A percentile compares a stretch with the other conserved stretches of the same genome.
These are phyloP conservation scores for Diacronema lutheri DNA, from an alignment of 78 protist species.

Conservation along the genomic window DNA sequence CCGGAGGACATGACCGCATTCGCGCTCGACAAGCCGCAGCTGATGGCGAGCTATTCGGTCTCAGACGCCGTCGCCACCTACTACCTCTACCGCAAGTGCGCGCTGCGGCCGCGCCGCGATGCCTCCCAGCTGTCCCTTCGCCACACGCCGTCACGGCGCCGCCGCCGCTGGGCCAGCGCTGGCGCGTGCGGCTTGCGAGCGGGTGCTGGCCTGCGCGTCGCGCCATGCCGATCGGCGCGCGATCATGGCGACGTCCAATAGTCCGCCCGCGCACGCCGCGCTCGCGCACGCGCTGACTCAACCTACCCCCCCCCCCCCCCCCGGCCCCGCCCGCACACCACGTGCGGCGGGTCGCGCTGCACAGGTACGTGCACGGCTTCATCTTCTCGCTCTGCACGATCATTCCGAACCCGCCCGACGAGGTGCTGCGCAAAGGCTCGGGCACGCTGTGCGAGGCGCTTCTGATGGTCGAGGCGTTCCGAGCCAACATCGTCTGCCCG, in stretches of 20 bases:
- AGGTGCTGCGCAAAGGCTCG: slow-evolving; percentile 86
- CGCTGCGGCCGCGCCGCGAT: no score
- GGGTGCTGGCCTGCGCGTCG: no score
- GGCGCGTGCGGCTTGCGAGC: no score
- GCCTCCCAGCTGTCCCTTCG: background rate
- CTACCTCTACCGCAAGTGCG: slow-evolving; percentile 91
- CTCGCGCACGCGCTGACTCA: no score
- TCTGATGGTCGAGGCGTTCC: slow-evolving; percentile 84
- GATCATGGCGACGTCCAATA: no score
- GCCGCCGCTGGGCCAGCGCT: no score
- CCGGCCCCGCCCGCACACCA: no score
- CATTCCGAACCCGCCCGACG: slow-evolving; percentile 96
- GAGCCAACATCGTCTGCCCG: slow-evolving; percentile 86
- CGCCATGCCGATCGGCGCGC: no score
- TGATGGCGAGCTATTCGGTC: slow-evolving; percentile 96
- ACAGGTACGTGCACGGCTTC: slow-evolving; percentile 98
- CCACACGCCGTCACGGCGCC: background rate
- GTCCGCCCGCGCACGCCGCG: no score
- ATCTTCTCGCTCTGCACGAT: slow-evolving; percentile 97
- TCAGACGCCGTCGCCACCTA: slow-evolving; percentile 99
- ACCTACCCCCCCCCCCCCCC: no score
- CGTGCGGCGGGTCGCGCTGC: no score
- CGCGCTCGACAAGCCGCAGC: slow-evolving; percentile 78
- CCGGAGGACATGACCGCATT: slow-evolving; percentile 95
- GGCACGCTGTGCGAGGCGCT: slow-evolving; percentile 98